Evolutionary conservation across 2,329 filamentous ascomycete species (phyloP).

Genomic region (Epichloe amarillans): DNA sequence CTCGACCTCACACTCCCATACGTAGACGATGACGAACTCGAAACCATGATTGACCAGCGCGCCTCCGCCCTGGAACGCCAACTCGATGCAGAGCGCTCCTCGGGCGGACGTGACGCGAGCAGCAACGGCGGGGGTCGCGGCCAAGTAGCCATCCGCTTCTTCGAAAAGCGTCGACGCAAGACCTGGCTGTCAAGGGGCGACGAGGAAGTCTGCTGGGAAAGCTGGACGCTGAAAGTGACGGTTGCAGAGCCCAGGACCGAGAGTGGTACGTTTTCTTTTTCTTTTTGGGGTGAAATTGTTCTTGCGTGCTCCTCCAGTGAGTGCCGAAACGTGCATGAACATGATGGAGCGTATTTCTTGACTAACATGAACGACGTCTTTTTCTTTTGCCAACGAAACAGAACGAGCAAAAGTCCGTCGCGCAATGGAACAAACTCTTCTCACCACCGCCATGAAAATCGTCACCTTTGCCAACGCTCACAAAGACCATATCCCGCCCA

Average conservation of each 20-base stretch:
- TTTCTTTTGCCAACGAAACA: slow-evolving; percentile 20
- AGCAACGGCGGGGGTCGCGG: slow-evolving; percentile 28
- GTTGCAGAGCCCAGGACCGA: slow-evolving; percentile 82
- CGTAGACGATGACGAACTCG: slow-evolving; percentile 80
- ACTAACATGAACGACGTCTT: not conserved
- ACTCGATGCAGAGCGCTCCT: slow-evolving; percentile 46
- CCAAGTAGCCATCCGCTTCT: slow-evolving; percentile 80
- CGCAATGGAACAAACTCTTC: slow-evolving; percentile 81
- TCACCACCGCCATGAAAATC: slow-evolving; percentile 81
- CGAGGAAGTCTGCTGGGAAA: slow-evolving; percentile 94
- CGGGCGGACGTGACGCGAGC: slow-evolving; percentile 5
- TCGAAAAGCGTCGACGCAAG: slow-evolving; percentile 80
- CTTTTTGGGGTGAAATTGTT: not conserved
- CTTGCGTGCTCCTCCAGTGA: too few species aligned
- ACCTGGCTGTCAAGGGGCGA: slow-evolving; percentile 68
- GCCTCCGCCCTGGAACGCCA: slow-evolving; percentile 68
- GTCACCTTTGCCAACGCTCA: slow-evolving; percentile 75
- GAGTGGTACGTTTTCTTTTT: slow-evolving; percentile 45
- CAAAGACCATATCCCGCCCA: slow-evolving; percentile 93
- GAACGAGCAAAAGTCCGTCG: slow-evolving; percentile 79
- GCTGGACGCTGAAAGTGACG: slow-evolving; percentile 89
- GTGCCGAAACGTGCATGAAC: too few species aligned
- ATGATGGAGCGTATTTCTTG: too few species aligned
- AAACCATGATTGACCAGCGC: slow-evolving; percentile 85
- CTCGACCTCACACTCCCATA: slow-evolving; percentile 83